Evolutionary conservation across 139 green algal genomes (phyloP).

Genomic region (Picochlorum sp.): DNA sequence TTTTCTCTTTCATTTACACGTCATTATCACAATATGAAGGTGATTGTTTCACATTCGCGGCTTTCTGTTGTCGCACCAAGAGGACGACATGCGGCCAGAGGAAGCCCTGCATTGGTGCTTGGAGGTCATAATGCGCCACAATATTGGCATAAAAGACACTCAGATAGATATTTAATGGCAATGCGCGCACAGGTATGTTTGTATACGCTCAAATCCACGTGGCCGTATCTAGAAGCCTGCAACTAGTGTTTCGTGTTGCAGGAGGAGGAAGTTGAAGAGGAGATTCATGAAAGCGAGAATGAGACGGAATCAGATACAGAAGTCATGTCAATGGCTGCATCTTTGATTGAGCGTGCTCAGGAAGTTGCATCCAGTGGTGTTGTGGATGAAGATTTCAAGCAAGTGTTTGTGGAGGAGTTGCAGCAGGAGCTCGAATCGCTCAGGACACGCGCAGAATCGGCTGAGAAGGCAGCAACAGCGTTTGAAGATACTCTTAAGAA

Average conservation of each 20-base stretch:
- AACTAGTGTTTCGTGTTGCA: background rate
- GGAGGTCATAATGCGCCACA: background rate
- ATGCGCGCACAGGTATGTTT: no score
- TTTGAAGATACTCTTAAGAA: slow-evolving; percentile 17
- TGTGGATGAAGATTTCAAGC: slow-evolving; percentile 21
- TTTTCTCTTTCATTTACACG: no score
- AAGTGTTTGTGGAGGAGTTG: slow-evolving; percentile 24
- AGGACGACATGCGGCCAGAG: no score
- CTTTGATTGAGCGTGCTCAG: slow-evolving; percentile 26
- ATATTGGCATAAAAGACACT: background rate
- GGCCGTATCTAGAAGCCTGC: no score
- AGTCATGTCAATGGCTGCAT: slow-evolving; percentile 22
- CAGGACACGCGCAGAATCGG: slow-evolving; percentile 8
- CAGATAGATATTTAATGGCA: no score
- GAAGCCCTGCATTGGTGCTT: no score
- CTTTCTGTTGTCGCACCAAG: no score
- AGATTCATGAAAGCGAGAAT: slow-evolving; percentile 9
- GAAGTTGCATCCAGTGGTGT: slow-evolving; percentile 11
- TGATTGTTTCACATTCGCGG: no score
- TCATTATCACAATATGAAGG: slow-evolving; percentile 7
- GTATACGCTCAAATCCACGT: no score
- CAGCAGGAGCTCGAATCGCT: slow-evolving; percentile 24
- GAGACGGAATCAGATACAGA: slow-evolving; percentile 4
- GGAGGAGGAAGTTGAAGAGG: background rate
- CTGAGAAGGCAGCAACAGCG: slow-evolving; percentile 5